A percentile compares a stretch with the other conserved stretches of the same genome.
phyloP scores from a whole-genome alignment of 2,329 filamentous ascomycete genomes.

The Aureobasidium subglaciale region DNA sequence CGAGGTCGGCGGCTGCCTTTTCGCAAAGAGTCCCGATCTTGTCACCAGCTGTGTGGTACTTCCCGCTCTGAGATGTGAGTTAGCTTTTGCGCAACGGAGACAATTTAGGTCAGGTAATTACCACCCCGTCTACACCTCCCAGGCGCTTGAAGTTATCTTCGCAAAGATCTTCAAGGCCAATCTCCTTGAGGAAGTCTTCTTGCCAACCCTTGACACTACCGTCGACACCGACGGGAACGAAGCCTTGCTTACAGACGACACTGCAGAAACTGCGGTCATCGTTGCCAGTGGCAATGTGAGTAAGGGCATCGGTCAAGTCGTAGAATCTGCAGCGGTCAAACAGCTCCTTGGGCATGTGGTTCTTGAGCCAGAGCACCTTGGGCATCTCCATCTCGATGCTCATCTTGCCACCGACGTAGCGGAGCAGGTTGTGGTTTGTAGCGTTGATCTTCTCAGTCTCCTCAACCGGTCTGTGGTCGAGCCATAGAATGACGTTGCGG shows the following conservation, averaged over 20 bases:
- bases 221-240: constrained; percentile 91
- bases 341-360: constrained; percentile 87
- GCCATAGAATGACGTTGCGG: constrained; percentile 93
- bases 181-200: constrained; percentile 80
- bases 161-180: constrained; percentile 77
- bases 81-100: constrained; percentile 19
- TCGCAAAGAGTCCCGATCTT: constrained; percentile 79
- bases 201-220: constrained; percentile 98
- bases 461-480: constrained; percentile 85
- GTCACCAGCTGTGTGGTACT: constrained; percentile 86
- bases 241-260: constrained; percentile 95
- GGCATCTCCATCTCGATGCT: constrained; percentile 99
- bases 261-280: constrained; percentile 93
- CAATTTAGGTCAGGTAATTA: constrained; percentile 40
- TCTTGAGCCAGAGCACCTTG: constrained; percentile 97
- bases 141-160: constrained; percentile 87
- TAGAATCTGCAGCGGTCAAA: constrained; percentile 96
- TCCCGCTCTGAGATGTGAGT: constrained; percentile 64
- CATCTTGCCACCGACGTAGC: constrained; percentile 97
- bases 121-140: constrained; percentile 90
- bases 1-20: constrained; percentile 74
- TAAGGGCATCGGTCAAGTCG: constrained; percentile 85
- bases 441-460: constrained; percentile 92
- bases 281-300: constrained; percentile 85
- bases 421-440: constrained; percentile 83